Conservation (phyloP, 1,284 basidiomycete species). For the Tilletia walkeri region DNA sequence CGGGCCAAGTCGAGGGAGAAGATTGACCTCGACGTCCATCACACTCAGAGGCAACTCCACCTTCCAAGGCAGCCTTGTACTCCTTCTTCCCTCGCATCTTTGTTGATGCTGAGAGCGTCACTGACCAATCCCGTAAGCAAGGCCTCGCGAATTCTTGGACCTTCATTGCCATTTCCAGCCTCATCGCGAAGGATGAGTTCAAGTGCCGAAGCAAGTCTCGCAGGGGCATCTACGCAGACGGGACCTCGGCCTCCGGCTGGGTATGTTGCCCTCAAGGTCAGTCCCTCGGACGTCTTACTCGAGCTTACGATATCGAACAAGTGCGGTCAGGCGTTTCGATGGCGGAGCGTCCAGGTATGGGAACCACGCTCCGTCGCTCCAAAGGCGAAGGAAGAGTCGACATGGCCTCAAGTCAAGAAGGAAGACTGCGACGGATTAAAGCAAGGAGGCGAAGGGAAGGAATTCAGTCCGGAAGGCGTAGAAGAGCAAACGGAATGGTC, state of each 20-base stretch:
- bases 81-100: too few species aligned
- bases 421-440: background rate
- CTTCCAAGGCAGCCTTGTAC: too few species aligned
- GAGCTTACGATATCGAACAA: constrained; percentile 50
- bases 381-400: background rate
- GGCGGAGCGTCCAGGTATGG: constrained; percentile 43
- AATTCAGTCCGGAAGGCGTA: background rate
- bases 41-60: too few species aligned
- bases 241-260: background rate
- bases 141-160: too few species aligned
- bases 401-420: constrained; percentile 9
- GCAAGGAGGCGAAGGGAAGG: background rate
- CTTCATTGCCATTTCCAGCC: too few species aligned
- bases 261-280: background rate
- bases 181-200: too few species aligned
- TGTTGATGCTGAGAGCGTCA: too few species aligned
- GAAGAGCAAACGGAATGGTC: constrained; percentile 48
- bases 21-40: too few species aligned
- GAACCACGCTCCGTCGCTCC: constrained; percentile 15
- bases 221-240: background rate
- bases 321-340: constrained; percentile 54
- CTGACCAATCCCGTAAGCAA: too few species aligned
- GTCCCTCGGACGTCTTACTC: constrained; percentile 33
- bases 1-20: too few species aligned
- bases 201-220: too few species aligned